Base-by-base conservation (phyloP, 2,329 filamentous ascomycete genomes). In the Simplicillium sp. region DNA sequence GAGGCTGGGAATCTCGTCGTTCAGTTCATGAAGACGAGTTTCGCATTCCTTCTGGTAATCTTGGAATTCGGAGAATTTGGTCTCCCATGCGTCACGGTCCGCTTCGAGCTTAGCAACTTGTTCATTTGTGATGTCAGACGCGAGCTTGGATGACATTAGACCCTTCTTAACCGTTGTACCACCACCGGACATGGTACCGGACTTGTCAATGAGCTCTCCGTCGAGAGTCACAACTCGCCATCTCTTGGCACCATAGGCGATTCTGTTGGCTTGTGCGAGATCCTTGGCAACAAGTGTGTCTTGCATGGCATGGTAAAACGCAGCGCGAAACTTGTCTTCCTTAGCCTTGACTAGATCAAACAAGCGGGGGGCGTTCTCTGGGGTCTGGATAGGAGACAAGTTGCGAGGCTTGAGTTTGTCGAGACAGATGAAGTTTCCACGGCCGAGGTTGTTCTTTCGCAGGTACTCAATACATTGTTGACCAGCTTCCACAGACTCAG, bases 401-500 rank as follows among this genome's bases (percentile, higher is more conserved):
- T 95, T 86, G 39, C 87, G 79, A 28, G 75, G 71, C 17, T 87
- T 79, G 37, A 97, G 70, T 56, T 90, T 88, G 60, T 98, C 87
- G 13, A 98, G 73, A 50, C 92, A 86, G 54, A 98, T 97, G 60
- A 98, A 97, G 65, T 96, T 96, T 44, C 89, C 92, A 52, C 94
- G 81, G 11, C 92, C 92, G 3, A 98, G 80, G 51, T 96, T 96
- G 53, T 95, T 98, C 70, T 97, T 98, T 42, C 92, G 81, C 11
- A 98, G 73, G 55, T 98, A 92, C 56, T 97, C 92, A 48, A 98
- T 97, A 61, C 94, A 98, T 59, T 97, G 89, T 61, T 98, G 92
- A 48, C 89, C 92, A 44, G 88, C 86, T 54, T 97, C 92, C 12
- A 97, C 90, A 1, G 87, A 89, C 53, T 97, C 92, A 1, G 94